These are phyloP conservation scores for Dryadomyces quercivorus DNA, from an alignment of 2,329 filamentous ascomycete species.

Conservation along the genomic window DNA sequence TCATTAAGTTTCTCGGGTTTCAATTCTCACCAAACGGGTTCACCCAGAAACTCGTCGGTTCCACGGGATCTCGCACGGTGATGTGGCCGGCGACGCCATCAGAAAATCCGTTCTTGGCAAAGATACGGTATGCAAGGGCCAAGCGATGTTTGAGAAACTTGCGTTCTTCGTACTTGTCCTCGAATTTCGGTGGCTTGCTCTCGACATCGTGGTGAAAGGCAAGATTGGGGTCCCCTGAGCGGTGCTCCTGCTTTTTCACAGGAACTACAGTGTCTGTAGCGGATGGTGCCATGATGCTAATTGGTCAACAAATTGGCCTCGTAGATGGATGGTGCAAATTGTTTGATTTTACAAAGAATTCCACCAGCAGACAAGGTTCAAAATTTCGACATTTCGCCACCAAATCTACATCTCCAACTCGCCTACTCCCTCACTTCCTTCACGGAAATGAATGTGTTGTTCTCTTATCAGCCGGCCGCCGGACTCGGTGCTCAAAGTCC, in stretches of 20 bases:
- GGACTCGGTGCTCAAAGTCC: too few species aligned
- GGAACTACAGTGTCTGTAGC: slow-evolving; percentile 1
- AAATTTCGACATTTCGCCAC: too few species aligned
- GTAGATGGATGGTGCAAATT: too few species aligned
- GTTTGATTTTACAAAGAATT: too few species aligned
- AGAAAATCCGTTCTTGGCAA: slow-evolving; percentile 41
- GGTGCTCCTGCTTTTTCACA: slow-evolving; percentile 16
- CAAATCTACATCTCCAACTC: too few species aligned
- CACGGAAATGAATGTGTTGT: too few species aligned
- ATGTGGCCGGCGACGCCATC: slow-evolving; percentile 55
- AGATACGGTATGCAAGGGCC: slow-evolving; percentile 43
- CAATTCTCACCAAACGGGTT: slow-evolving; percentile 37
- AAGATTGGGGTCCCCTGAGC: slow-evolving; percentile 11
- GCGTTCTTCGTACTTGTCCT: slow-evolving; percentile 25
- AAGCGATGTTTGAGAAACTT: slow-evolving; percentile 40
- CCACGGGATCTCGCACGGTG: slow-evolving; percentile 45
- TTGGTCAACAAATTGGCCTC: too few species aligned
- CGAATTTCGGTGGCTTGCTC: slow-evolving; percentile 10
- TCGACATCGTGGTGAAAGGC: slow-evolving; percentile 9
- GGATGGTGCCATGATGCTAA: slow-evolving; percentile 7
- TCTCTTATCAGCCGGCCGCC: too few species aligned
- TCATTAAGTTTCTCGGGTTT: too few species aligned
- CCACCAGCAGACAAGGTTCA: too few species aligned
- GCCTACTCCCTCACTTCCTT: too few species aligned
- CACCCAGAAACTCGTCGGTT: slow-evolving; percentile 50